Evolutionary conservation across 164 flowering plant genomes (phyloP), one percentile per base, ranked within the genome.

Genomic region (Kalanchoe fedtschenkoi): DNA sequence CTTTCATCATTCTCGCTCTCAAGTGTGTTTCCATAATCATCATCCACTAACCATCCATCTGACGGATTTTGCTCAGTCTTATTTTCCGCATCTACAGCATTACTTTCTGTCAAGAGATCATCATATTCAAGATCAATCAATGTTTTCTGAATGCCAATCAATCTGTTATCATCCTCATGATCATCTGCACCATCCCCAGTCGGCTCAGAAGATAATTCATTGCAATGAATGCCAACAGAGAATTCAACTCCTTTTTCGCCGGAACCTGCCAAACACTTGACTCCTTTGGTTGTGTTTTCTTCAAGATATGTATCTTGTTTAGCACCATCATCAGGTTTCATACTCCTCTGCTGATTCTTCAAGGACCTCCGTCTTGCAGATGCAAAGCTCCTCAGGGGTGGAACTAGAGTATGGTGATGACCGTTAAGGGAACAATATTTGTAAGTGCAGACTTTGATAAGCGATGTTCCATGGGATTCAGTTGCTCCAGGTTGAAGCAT

Each of bases 361-460:
- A 85, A 28, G 19, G 34, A 11, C 6, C 72, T 72, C 61, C 88
- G 76, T 64, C 69, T 78, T 22, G 80, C 72, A 5, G 76, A 66
- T 67, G 83, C 32, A 76, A 86, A 81, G 37, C 70, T 33, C 76
- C 76, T 83, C 73, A 86, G 66, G 5, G 86, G 86, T 28, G 85
- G 85, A 69, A 73, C 34, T 64, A 74, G 68, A 28, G 70, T 34
- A 46, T 80, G 86, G 10, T 38, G 73, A 71, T 78, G 86, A 47
- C 88, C 88, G 42, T 83, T 86, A 22, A 86, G 85, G 35, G 91
- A 86, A 54, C 91, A 86, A 59, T 83, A 83, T 6, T 73, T 80
- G 38, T 83, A 86, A 0, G 91, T 81, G 55, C 88, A 86, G 29
- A 86, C 85, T 68, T 80, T 82, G 63, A 76, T 53, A 8, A 46